Evolutionary conservation across 192 early-diverging fungal species (phyloP).

Genomic region (Dissophora ornata): DNA sequence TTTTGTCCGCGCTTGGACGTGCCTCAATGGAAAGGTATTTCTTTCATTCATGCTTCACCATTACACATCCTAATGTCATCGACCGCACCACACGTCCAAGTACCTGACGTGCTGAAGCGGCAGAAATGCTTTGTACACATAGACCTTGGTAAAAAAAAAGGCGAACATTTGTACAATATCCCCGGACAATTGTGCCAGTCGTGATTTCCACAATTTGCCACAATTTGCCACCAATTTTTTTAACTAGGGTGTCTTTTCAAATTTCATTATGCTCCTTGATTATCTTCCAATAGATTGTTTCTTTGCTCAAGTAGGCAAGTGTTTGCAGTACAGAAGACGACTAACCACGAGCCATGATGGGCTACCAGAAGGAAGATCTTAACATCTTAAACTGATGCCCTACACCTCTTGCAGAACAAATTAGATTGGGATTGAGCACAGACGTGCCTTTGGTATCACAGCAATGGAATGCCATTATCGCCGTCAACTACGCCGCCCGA

Average conservation of each 20-base stretch:
- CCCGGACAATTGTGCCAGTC: too few species aligned
- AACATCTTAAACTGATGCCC: too few species aligned
- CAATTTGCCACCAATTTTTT: slow-evolving; percentile 53
- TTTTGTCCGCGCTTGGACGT: too few species aligned
- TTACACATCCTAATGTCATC: slow-evolving; percentile 1
- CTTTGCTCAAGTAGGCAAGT: slow-evolving; percentile 81
- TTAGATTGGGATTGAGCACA: slow-evolving; percentile 72
- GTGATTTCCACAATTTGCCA: too few species aligned
- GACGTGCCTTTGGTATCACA: slow-evolving; percentile 85
- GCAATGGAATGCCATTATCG: slow-evolving; percentile 91
- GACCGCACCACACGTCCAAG: slow-evolving; percentile 20
- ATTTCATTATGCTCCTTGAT: too few species aligned
- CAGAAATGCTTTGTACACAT: slow-evolving; percentile 65
- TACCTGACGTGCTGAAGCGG: slow-evolving; percentile 52
- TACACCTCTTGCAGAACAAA: slow-evolving; percentile 63
- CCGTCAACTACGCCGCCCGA: slow-evolving; percentile 90
- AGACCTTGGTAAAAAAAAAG: slow-evolving; percentile 58
- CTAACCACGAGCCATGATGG: too few species aligned
- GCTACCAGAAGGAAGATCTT: too few species aligned
- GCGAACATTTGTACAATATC: too few species aligned
- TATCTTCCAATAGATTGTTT: slow-evolving; percentile 69
- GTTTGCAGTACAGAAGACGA: too few species aligned
- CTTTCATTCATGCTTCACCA: too few species aligned
- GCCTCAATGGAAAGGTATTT: too few species aligned
- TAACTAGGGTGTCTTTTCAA: too few species aligned